Evolutionary conservation across 495 filamentous ascomycete genomes (phyloP).

Genomic region (Talaromyces proteolyticus): DNA sequence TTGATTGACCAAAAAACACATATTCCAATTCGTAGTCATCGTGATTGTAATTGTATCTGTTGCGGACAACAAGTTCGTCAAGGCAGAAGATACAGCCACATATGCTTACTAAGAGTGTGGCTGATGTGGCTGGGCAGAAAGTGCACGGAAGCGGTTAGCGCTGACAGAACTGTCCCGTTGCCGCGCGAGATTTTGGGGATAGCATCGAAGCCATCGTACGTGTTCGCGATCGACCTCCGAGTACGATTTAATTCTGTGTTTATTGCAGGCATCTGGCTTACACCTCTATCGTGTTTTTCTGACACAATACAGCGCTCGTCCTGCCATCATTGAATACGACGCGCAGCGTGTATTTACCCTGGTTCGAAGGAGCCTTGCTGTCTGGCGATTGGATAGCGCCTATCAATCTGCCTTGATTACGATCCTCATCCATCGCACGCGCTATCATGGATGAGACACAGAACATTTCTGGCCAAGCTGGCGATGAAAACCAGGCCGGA

Average conservation of each 20-base stretch:
- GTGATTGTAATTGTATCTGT: too few species aligned
- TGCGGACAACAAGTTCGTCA: too few species aligned
- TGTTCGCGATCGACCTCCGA: neutral
- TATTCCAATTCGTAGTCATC: too few species aligned
- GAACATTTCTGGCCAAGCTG: slow-evolving; percentile 16
- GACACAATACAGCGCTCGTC: neutral
- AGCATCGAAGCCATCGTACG: neutral
- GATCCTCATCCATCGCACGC: neutral
- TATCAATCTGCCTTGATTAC: neutral
- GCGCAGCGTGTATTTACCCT: neutral
- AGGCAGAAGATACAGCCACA: too few species aligned
- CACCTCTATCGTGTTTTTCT: neutral
- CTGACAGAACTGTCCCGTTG: neutral
- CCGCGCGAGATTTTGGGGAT: neutral
- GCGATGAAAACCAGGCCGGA: slow-evolving; percentile 23
- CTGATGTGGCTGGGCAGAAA: neutral
- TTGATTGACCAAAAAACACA: too few species aligned
- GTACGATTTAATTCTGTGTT: neutral
- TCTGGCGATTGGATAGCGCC: neutral
- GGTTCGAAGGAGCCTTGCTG: neutral
- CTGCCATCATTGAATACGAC: neutral
- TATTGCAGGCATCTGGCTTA: neutral
- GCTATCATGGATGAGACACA: slow-evolving; percentile 34
- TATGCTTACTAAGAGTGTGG: neutral
- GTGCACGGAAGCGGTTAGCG: neutral